These are phyloP conservation scores for Fraxinus paxiana DNA, from an alignment of 305 asterid species.

Conservation along the genomic window DNA sequence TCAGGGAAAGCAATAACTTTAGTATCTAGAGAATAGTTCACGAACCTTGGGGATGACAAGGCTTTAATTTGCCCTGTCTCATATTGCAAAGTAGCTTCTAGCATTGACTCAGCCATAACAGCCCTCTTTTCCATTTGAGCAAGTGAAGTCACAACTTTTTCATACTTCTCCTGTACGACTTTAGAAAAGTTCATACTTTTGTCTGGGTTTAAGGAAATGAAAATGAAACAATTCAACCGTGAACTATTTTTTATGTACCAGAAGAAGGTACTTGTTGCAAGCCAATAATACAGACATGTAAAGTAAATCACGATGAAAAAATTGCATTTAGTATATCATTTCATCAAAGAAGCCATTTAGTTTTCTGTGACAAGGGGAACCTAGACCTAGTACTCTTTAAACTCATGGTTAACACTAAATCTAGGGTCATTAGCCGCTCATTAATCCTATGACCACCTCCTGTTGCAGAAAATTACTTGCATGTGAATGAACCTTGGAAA, in stretches of 20 bases:
- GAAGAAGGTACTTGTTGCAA: background rate
- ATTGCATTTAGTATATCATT: background rate
- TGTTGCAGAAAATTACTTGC: background rate
- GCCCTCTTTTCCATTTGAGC: slow-evolving; percentile 74
- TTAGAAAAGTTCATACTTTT: background rate
- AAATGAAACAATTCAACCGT: background rate
- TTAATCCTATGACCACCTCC: background rate
- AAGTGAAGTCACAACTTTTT: slow-evolving; percentile 44
- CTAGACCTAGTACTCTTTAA: background rate
- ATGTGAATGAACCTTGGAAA: background rate
- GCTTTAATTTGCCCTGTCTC: slow-evolving; percentile 86
- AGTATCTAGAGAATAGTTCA: background rate
- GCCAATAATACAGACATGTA: background rate
- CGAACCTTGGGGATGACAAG: slow-evolving; percentile 62
- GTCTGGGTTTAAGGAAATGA: background rate
- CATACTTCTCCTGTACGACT: slow-evolving; percentile 61
- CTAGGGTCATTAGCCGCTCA: background rate
- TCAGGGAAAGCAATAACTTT: background rate
- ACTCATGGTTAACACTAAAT: background rate
- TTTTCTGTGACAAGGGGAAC: background rate
- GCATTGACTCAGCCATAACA: slow-evolving; percentile 86
- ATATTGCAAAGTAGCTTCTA: slow-evolving; percentile 84
- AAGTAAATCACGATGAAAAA: background rate
- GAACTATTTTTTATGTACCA: slow-evolving; percentile 4
- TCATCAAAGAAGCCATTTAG: background rate